Evolutionary conservation across 305 asterid species (phyloP), one percentile per base, ranked within the genome.

Genomic region (Ilex paraguariensis): DNA sequence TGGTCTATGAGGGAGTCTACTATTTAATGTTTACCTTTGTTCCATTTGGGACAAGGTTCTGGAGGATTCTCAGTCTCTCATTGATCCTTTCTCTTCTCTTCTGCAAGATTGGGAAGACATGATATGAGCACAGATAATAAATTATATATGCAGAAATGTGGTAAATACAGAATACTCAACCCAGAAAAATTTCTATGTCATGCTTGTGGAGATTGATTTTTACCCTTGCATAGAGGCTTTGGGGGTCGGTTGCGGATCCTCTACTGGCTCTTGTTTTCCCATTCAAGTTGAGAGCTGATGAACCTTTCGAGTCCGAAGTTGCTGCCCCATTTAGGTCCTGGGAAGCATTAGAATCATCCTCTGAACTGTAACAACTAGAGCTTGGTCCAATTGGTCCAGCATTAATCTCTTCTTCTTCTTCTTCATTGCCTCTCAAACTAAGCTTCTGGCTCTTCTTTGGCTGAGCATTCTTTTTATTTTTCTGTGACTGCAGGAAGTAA

Each of bases 151-250:
- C 42, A 4, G 42, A 36, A 4, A 36, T 36, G 42, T 2, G 9
- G 42, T 8, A 36, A 21, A 21, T 21, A 21, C 28, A 21, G 28
- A 21, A 21, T 21, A 21, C 28, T 21, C 28, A 21, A 21, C 28
- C 28, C 28, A 21, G 28, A 21, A 1, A 21, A 21, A 1, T 21
- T 21, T 21, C 28, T 21, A 21, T 21, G 2, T 21, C 28, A 21
- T 21, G 28, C 28, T 21, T 1, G 28, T 21, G 28, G 28, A 21
- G 28, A 21, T 36, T 36, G 7, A 10, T 52, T 42, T 3, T 16
- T 76, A 83, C 89, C 89, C 89, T 83, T 54, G 89, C 89, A 31
- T 83, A 83, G 59, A 80, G 80, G 85, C 83, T 81, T 64, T 77
- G 83, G 3, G 84, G 78, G 61, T 83, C 84, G 17, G 87, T 81